These are phyloP conservation scores for Lactifluus echinatus DNA, from an alignment of 768 basidiomycete species.

Conservation along the genomic window DNA sequence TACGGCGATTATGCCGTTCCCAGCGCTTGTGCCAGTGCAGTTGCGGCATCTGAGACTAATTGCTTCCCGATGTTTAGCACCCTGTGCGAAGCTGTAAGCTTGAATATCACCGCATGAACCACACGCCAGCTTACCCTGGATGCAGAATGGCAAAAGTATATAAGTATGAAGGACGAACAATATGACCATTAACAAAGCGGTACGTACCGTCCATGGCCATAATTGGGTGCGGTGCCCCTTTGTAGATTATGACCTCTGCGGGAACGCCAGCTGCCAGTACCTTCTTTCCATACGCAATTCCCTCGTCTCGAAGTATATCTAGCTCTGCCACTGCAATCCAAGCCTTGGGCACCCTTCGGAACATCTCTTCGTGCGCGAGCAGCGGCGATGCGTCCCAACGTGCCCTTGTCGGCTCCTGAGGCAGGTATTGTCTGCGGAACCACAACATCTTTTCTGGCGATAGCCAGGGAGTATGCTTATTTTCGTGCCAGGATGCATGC, in stretches of 20 bases:
- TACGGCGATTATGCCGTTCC: neutral
- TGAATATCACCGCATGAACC: slow-evolving; percentile 2
- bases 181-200: neutral
- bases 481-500: slow-evolving; percentile 47
- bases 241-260: slow-evolving; percentile 48
- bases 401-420: slow-evolving; percentile 47
- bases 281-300: slow-evolving; percentile 52
- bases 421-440: slow-evolving; percentile 64
- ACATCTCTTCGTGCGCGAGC: slow-evolving; percentile 50
- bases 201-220: slow-evolving; percentile 66
- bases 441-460: slow-evolving; percentile 58
- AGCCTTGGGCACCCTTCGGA: slow-evolving; percentile 44
- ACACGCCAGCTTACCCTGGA: slow-evolving; percentile 22
- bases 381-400: slow-evolving; percentile 66
- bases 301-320: slow-evolving; percentile 62
- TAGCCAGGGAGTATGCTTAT: slow-evolving; percentile 51
- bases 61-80: slow-evolving; percentile 29
- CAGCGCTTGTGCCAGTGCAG: slow-evolving; percentile 29
- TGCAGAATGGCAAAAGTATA: neutral
- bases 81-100: slow-evolving; percentile 19
- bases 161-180: slow-evolving; percentile 1
- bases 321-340: slow-evolving; percentile 59
- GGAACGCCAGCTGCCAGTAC: slow-evolving; percentile 43
- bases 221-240: slow-evolving; percentile 59
- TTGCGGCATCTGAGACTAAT: slow-evolving; percentile 32